Conservation (phyloP, 2,329 filamentous ascomycete genomes). For the Diaporthe longicolla region DNA sequence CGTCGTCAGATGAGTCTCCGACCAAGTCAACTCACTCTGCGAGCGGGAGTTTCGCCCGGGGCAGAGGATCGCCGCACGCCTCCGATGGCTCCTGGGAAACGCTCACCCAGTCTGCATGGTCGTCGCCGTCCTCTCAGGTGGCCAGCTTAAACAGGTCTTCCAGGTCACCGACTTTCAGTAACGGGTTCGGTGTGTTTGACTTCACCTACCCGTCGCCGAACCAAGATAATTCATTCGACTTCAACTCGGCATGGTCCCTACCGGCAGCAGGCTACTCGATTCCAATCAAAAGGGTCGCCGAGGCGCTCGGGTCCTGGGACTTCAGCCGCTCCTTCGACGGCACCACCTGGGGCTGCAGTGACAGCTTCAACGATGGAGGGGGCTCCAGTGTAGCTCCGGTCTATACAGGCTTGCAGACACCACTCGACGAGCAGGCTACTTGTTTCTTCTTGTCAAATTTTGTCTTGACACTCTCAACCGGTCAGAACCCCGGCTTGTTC, state of each 20-base stretch:
- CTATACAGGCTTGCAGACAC: slow-evolving; percentile 41
- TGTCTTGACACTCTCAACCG: slow-evolving; percentile 44
- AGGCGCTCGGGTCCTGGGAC: slow-evolving; percentile 25
- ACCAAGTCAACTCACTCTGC: slow-evolving; percentile 6
- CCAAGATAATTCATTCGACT: slow-evolving; percentile 25
- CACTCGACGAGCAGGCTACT: slow-evolving; percentile 47
- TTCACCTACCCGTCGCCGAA: slow-evolving; percentile 2
- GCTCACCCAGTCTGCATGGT: slow-evolving; percentile 25
- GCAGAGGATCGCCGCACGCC: slow-evolving; percentile 18
- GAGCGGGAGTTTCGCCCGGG: background rate
- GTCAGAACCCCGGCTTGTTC: slow-evolving; percentile 44
- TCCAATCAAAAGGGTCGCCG: slow-evolving; percentile 19
- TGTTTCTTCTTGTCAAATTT: slow-evolving; percentile 48
- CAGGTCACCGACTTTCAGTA: slow-evolving; percentile 1
- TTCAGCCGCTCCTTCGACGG: slow-evolving; percentile 39
- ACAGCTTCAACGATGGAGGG: background rate
- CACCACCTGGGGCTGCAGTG: slow-evolving; percentile 15
- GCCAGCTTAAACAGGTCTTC: slow-evolving; percentile 5
- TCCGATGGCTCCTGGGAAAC: slow-evolving; percentile 31
- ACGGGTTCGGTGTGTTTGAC: slow-evolving; percentile 10
- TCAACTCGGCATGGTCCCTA: slow-evolving; percentile 30
- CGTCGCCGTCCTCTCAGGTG: slow-evolving; percentile 16
- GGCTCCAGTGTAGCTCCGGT: slow-evolving; percentile 6
- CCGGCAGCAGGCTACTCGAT: slow-evolving; percentile 15
- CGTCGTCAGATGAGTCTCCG: slow-evolving; percentile 26